Base-by-base conservation (phyloP, 2,329 filamentous ascomycete species). In the Colletotrichum lupini region DNA sequence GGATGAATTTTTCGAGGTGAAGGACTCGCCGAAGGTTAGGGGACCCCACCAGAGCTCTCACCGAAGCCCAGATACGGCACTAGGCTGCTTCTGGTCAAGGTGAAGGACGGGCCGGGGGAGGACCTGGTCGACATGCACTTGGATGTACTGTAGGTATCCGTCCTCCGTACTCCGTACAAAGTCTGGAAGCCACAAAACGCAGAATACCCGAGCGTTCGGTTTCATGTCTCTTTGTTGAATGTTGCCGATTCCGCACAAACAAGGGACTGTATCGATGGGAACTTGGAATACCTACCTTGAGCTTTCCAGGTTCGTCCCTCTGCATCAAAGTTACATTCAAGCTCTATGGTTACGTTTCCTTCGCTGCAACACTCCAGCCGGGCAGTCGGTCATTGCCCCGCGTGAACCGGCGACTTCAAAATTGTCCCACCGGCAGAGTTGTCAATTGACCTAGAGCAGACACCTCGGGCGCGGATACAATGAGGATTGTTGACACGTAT, bases 1-100 rank as follows among this genome's bases (percentile, higher is more conserved):
- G 26, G 42, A 59, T 26, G 69, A 72, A 68, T 57, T 69, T 69
- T 73, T 73, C 53, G 16, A 66, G 71, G 71, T 73, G 67, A 73
- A 26, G 2, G 3, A n/a, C 49, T 73, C 60, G 70, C 70, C 70
- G 59, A 24, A 46, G 22, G 32, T 35, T 37, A 56, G 26, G 19
- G 1, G n/a, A 65, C 67, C 60, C 71, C 71, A 66, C 61, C 6
- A 3, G 0, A 66, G 67, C 56, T 66, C 57, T 49, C 59, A 69
- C 66, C 67, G 55, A 60, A 5, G 49, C 2, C 16, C 26, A 26
- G 4, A 26, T 5, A 5, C 26, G 26, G 26, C 26, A 26, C 26
- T 35, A 35, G 32, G 30, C n/a, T 16, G 19, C 30, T 28, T 28
- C 16, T 28, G 11, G 32, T 12, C 26, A 26, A 9, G 22, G 37